Conservation (phyloP, 495 filamentous ascomycete genomes). For the Podospora pseudopauciseta region DNA sequence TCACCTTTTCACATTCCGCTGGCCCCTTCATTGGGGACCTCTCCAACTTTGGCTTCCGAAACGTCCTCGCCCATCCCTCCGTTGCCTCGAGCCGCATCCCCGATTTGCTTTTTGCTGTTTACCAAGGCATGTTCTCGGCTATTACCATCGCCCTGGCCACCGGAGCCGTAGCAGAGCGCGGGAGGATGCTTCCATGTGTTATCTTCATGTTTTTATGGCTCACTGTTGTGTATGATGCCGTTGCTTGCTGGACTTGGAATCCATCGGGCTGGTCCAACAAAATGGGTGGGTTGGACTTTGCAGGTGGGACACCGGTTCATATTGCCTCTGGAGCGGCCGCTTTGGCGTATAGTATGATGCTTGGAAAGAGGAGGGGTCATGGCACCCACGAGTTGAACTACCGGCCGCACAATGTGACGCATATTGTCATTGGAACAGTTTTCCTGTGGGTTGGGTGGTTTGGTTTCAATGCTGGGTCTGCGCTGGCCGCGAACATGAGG, state of each 20-base stretch:
- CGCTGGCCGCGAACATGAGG: constrained; percentile 80
- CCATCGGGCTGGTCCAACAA: constrained; percentile 72
- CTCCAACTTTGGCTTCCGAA: constrained; percentile 76
- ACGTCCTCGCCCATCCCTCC: constrained; percentile 72
- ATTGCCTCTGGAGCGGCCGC: constrained; percentile 84
- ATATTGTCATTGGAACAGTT: constrained; percentile 91
- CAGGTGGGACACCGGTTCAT: constrained; percentile 91
- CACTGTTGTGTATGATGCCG: constrained; percentile 90
- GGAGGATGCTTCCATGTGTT: constrained; percentile 88
- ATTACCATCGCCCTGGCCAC: constrained; percentile 92
- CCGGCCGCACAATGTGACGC: constrained; percentile 93
- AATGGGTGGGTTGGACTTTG: constrained; percentile 87
- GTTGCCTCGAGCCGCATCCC: constrained; percentile 74
- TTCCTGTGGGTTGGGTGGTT: constrained; percentile 99
- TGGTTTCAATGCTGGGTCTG: constrained; percentile 93
- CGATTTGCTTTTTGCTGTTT: constrained; percentile 87
- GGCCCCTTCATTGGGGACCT: constrained; percentile 80
- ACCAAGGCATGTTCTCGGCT: constrained; percentile 93
- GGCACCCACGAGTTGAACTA: constrained; percentile 91
- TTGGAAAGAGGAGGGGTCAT: constrained; percentile 81
- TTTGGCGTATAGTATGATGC: constrained; percentile 82
- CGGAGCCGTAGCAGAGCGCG: constrained; percentile 86
- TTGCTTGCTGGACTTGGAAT: constrained; percentile 99
- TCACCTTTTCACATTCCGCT: constrained; percentile 85
- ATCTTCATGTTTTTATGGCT: constrained; percentile 96